Percentiles rank a stretch among this genome's conserved stretches.
Conservation (phyloP, 768 basidiomycete species). For the Serendipita sp. region DNA sequence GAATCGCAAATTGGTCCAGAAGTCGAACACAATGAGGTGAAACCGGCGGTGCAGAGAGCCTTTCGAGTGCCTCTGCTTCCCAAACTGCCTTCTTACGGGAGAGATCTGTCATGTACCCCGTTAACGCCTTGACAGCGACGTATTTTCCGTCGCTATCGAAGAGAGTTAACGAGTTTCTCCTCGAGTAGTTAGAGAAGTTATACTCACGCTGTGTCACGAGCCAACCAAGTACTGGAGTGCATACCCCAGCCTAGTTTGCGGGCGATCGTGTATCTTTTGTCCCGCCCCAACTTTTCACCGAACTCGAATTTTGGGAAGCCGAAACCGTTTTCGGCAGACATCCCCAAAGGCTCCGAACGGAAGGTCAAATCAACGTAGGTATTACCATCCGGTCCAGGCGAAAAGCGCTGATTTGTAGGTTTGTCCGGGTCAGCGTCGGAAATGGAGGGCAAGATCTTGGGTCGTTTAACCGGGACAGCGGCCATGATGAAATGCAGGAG, state of each 20-base stretch:
- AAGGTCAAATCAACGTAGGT: too few relatives aligned
- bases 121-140: slow-evolving; percentile 11
- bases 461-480: too few relatives aligned
- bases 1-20: neutral
- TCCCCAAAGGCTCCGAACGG: too few relatives aligned
- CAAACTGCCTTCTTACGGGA: neutral
- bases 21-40: slow-evolving; percentile 8
- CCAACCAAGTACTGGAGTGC: slow-evolving; percentile 13
- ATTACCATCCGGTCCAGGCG: too few relatives aligned
- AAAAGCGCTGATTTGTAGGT: too few relatives aligned
- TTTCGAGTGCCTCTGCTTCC: neutral
- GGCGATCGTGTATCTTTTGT: slow-evolving; percentile 8
- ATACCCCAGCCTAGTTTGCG: slow-evolving; percentile 14
- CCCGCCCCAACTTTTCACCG: too few relatives aligned
- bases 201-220: slow-evolving; percentile 9
- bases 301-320: too few relatives aligned
- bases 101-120: slow-evolving; percentile 2
- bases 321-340: too few relatives aligned
- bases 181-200: neutral
- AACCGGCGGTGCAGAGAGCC: neutral
- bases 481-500: neutral
- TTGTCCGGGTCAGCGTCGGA: too few relatives aligned
- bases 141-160: slow-evolving; percentile 4
- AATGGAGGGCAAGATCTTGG: too few relatives aligned
- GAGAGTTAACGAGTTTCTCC: neutral